phyloP scores from a whole-genome alignment of 495 filamentous ascomycete genomes.

The Xylaria cubensis region DNA sequence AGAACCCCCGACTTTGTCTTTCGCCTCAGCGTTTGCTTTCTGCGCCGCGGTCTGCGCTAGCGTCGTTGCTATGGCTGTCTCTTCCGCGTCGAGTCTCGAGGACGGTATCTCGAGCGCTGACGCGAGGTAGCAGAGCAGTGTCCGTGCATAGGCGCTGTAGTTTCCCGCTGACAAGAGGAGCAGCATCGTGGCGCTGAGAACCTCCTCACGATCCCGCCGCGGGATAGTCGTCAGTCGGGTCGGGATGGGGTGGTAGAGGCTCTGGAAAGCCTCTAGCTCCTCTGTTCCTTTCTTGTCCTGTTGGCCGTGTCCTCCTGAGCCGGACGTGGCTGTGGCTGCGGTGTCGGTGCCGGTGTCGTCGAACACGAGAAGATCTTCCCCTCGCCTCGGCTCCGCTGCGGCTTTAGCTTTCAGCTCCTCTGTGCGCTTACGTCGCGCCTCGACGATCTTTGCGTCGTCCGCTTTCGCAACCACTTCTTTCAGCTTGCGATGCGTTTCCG shows the following conservation, averaged over 20 bases:
- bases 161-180: conserved; percentile 73
- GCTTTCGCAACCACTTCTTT: conserved; percentile 45
- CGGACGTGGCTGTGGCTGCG: neutral
- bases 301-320: neutral
- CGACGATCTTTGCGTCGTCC: conserved; percentile 46
- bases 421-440: conserved; percentile 45
- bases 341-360: neutral
- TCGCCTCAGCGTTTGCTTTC: conserved; percentile 32
- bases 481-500: conserved; percentile 42
- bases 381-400: conserved; percentile 26
- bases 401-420: conserved; percentile 18
- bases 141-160: conserved; percentile 74
- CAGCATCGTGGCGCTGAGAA: conserved; percentile 67
- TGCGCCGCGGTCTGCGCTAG: conserved; percentile 62
- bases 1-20: conserved; percentile 47
- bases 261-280: conserved; percentile 43
- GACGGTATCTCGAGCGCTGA: conserved; percentile 69
- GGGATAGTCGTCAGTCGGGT: conserved; percentile 50
- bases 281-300: conserved; percentile 30
- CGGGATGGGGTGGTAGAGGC: conserved; percentile 53
- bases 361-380: conserved; percentile 43
- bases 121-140: conserved; percentile 68
- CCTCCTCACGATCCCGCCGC: conserved; percentile 51
- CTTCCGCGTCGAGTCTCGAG: conserved; percentile 66
- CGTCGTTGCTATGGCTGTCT: conserved; percentile 73